Base-by-base conservation (phyloP, 805 yeast genomes). In the Wickerhamomyces bisporus region DNA sequence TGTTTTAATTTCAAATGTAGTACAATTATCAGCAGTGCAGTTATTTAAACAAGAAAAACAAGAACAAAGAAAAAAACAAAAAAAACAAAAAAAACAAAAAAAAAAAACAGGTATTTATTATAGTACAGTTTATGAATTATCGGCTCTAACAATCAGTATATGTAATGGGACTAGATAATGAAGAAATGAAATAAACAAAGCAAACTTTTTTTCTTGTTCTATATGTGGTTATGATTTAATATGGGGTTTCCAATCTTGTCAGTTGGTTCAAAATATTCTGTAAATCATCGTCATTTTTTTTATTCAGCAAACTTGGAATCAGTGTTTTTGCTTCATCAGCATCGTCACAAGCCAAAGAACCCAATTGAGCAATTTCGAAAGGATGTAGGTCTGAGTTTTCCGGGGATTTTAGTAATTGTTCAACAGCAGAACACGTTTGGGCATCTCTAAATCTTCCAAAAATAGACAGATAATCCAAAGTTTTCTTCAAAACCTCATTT, bases 301-400 rank as follows among this genome's bases (percentile, higher is more conserved):
- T 89, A 43, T 73, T 77, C 18, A 76, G 73, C 55, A 93, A 71
- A 61, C 95, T 84, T 33, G 98, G 97, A 41, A 93, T 81, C 53
- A 93, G 70, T 14, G 96, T 86, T 63, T 86, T 86, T 26, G 98
- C 98, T 67, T 93, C 98, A 56, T 86, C 98, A 6, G 95, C 88
- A 45, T 91, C 97, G 56, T 91, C 98, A 63, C 97, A 89, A 23
- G 93, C 84, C 44, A 91, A 70, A 4, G 95, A 86, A 0, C 94
- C 91, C 41, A 70, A 39, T 62, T 93, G 98, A 1, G 98, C 95
- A 38, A 86, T 70, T 64, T 93, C 98, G 60, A 93, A 93, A 1
- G 98, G 98, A 66, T 93, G 98, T 52, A 93, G 64, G 20, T 78
- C 81, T 30, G 75, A 65, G 52, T 81, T 82, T 47, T 86, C 95